Evolutionary conservation across 2,329 filamentous ascomycete genomes (phyloP), one percentile per base, ranked within the genome.

Genomic region (Furcasterigmium furcatum): DNA sequence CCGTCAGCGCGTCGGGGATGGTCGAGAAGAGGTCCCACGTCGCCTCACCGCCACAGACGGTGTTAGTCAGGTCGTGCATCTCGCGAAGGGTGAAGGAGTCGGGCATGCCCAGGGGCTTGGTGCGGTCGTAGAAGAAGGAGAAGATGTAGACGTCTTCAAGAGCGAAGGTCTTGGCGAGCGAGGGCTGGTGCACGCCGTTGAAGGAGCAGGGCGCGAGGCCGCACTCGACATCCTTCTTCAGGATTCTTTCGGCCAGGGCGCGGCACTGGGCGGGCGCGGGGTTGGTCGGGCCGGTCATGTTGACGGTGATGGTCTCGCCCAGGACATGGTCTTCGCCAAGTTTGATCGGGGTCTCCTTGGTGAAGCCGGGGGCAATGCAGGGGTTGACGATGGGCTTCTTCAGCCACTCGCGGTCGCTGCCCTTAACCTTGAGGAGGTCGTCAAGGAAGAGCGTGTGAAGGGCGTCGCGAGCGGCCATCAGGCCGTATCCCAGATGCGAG

Each of bases 61-160:
- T 86, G 53, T 84, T 76, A 0, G 94, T 84, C 16, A 97, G 80
- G 50, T 95, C 88, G 59, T 91, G 86, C 60, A 99, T 79, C 73
- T 99, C 94, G 41, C 85, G 81, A 27, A 99, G 74, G 1, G 91
- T 96, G 69, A 97, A 99, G 6, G 88, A 91, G 55, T 96, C 91
- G n/a, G 95, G 94, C 91, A 99, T 97, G 55, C 95, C 95, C 10
- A 99, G 82, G 5, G 91, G 89, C 65, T 88, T 81, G 20, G 88
- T 95, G 59, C 95, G 91, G 74, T 99, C 94, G 71, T 87, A 96
- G 72, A 99, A 99, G 79, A 95, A 99, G 24, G 89, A 95, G 70
- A 99, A 92, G 56, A 97, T 90, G 71, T 92, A 99, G 32, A 97
- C 82, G 58, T 96, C 91, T 68, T 97, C 92, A 52, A 79, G 80